phyloP scores from a whole-genome alignment of 495 filamentous ascomycete species.

The Podospora appendiculata region DNA sequence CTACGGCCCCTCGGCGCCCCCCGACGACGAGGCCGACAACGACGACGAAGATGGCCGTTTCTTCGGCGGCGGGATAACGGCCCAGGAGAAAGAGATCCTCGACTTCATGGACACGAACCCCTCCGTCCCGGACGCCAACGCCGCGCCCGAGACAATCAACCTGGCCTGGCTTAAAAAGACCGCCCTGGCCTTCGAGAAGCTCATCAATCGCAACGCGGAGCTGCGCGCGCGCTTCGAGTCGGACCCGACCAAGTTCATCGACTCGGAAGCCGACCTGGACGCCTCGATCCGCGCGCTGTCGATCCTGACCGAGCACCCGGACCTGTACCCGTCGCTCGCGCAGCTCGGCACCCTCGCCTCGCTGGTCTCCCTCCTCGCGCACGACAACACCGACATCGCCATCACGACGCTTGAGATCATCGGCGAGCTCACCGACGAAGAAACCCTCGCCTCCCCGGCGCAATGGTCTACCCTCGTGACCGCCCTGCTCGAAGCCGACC shows the following conservation, averaged over 20 bases:
- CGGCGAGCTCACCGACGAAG: constrained; percentile 88
- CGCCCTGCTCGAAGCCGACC: constrained; percentile 73
- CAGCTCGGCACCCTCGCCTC: constrained; percentile 68
- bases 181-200: constrained; percentile 81
- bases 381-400: constrained; percentile 97
- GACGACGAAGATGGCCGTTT: constrained; percentile 76
- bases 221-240: constrained; percentile 79
- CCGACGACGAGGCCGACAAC: constrained; percentile 24
- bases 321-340: constrained; percentile 77
- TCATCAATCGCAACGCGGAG: constrained; percentile 88
- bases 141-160: constrained; percentile 70
- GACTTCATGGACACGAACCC: constrained; percentile 73
- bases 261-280: constrained; percentile 81
- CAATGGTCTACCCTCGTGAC: constrained; percentile 81
- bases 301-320: constrained; percentile 79
- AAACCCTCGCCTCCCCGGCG: constrained; percentile 73
- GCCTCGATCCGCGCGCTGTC: constrained; percentile 81
- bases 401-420: constrained; percentile 89
- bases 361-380: constrained; percentile 73
- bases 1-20: constrained; percentile 64
- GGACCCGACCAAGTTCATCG: constrained; percentile 72
- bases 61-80: constrained; percentile 85
- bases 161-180: constrained; percentile 72
- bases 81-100: constrained; percentile 74
- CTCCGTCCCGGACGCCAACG: constrained; percentile 32